phyloP scores from a whole-genome alignment of 1,284 basidiomycete species.

The Porphyrellus sp. region DNA sequence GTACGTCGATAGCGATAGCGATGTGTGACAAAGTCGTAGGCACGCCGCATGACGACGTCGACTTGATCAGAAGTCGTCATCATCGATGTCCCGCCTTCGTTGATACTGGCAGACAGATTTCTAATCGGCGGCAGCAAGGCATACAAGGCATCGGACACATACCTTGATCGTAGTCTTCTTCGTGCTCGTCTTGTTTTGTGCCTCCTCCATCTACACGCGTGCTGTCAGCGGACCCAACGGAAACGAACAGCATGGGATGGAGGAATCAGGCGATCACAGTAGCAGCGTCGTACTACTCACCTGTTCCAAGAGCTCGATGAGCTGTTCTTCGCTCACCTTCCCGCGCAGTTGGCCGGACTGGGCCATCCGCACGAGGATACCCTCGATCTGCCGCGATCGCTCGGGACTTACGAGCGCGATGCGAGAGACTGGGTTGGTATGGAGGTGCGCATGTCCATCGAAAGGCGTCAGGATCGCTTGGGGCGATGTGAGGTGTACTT shows the following conservation, averaged over 20 bases:
- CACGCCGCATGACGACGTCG: not conserved
- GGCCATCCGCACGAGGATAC: constrained; percentile 85
- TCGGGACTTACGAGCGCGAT: constrained; percentile 92
- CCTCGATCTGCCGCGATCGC: constrained; percentile 84
- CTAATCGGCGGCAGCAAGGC: not conserved
- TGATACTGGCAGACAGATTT: constrained; percentile 53
- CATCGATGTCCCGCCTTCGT: constrained; percentile 66
- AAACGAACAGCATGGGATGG: not conserved
- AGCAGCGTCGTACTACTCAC: constrained; percentile 42
- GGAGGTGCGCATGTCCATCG: not conserved
- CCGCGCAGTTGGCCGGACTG: constrained; percentile 89
- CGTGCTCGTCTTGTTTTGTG: constrained; percentile 49
- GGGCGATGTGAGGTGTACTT: constrained; percentile 36
- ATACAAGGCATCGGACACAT: constrained; percentile 26
- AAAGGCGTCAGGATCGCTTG: not conserved
- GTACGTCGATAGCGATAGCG: not conserved
- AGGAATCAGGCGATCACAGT: not conserved
- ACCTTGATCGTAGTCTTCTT: constrained; percentile 71
- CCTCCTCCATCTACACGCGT: constrained; percentile 60
- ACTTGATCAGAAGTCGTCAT: constrained; percentile 56
- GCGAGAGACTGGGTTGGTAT: constrained; percentile 63
- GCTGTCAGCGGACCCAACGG: not conserved
- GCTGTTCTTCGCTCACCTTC: constrained; percentile 81
- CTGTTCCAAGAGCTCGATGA: constrained; percentile 92
- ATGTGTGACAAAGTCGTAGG: not conserved